These are phyloP conservation scores for Aureobasidium melanogenum DNA, from an alignment of 2,329 filamentous ascomycete genomes.

Conservation along the genomic window DNA sequence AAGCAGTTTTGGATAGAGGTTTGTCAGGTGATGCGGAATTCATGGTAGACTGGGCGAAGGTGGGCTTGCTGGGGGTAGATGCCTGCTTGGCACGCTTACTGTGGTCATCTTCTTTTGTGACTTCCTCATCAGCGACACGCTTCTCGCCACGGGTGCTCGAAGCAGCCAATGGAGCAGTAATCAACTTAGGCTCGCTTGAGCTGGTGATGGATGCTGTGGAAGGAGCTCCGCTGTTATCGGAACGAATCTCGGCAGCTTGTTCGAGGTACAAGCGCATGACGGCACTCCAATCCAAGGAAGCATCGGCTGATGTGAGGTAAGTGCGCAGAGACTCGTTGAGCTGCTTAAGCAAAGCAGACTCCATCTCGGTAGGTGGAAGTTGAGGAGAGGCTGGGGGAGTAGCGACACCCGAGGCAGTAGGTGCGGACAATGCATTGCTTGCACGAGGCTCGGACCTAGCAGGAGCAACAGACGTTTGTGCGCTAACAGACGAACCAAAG, in stretches of 20 bases:
- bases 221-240: not conserved
- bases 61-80: not conserved
- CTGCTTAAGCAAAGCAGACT: not conserved
- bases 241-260: not conserved
- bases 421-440: not conserved
- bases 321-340: conserved; percentile 3
- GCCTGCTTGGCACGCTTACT: conserved; percentile 6
- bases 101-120: not conserved
- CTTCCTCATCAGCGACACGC: not conserved
- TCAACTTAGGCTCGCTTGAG: not conserved
- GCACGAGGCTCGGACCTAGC: not conserved
- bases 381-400: conserved; percentile 4
- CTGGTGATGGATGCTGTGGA: not conserved
- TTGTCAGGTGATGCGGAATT: not conserved
- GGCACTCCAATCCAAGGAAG: not conserved
- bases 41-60: not conserved
- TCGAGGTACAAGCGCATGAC: not conserved
- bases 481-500: not conserved
- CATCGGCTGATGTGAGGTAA: not conserved
- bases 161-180: not conserved
- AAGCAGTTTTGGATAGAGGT: conserved; percentile 13
- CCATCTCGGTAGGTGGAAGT: not conserved
- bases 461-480: not conserved
- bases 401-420: not conserved
- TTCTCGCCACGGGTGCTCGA: not conserved